Percentiles rank a stretch among this genome's conserved stretches.
Conservation (phyloP, 768 basidiomycete species). For the Daedaleopsis nitida region DNA sequence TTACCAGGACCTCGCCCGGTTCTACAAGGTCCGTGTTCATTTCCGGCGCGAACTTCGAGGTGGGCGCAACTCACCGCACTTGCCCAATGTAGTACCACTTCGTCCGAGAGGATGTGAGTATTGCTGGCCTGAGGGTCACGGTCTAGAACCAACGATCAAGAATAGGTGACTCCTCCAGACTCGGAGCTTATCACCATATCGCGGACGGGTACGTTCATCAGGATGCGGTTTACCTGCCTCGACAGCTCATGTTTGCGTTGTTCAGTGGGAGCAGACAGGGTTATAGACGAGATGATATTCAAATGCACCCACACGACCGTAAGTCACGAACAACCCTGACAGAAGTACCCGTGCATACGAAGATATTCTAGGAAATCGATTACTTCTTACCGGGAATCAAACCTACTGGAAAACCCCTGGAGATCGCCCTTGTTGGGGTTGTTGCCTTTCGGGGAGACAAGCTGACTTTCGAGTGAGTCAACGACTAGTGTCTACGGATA, state of each 20-base stretch:
- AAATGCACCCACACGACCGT: conserved; percentile 43
- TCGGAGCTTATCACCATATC: conserved; percentile 44
- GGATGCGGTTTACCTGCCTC: not conserved
- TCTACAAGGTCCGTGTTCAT: conserved; percentile 43
- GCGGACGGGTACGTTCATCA: conserved; percentile 35
- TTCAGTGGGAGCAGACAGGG: conserved; percentile 43
- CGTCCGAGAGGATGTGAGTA: conserved; percentile 32
- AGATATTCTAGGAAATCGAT: conserved; percentile 39
- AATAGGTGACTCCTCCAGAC: conserved; percentile 43
- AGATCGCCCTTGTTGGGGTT: conserved; percentile 46
- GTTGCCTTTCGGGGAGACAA: conserved; percentile 52
- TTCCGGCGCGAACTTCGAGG: not conserved
- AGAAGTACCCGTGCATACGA: not conserved
- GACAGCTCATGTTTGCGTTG: not conserved
- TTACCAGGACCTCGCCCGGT: conserved; percentile 42
- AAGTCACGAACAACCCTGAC: not conserved
- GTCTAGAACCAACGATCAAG: conserved; percentile 7
- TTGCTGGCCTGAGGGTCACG: not conserved
- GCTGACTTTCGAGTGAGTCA: conserved; percentile 47
- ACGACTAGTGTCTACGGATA: not conserved
- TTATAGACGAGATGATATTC: conserved; percentile 52
- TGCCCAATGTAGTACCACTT: conserved; percentile 38
- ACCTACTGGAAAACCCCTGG: conserved; percentile 39
- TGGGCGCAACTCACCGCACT: not conserved
- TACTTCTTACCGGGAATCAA: conserved; percentile 37